phyloP scores from a whole-genome alignment of 1,139 yeast species.

The Meyerozyma sp. region DNA sequence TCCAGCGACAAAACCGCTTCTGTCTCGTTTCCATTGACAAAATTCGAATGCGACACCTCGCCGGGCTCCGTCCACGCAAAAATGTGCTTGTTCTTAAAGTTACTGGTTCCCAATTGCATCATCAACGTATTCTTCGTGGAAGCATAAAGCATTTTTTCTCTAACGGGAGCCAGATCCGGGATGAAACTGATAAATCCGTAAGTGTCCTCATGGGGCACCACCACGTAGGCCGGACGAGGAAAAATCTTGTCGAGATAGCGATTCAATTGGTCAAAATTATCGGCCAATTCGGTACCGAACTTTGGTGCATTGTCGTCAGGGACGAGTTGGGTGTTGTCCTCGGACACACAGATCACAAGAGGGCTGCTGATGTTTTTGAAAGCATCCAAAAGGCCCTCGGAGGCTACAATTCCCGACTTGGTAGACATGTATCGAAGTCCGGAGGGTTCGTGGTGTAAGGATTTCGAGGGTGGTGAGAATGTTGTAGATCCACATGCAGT shows the following conservation, averaged over 20 bases:
- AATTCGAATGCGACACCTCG: conserved; percentile 54
- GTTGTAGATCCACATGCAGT: neutral
- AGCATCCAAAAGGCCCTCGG: conserved; percentile 33
- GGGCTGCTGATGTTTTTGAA: conserved; percentile 20
- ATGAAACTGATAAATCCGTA: conserved; percentile 72
- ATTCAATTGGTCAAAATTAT: conserved; percentile 33
- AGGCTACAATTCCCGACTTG: conserved; percentile 64
- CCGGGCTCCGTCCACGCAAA: conserved; percentile 52
- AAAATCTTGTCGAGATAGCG: conserved; percentile 28
- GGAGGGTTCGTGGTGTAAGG: neutral
- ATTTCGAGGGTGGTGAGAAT: neutral
- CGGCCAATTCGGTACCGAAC: conserved; percentile 18
- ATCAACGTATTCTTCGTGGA: conserved; percentile 76
- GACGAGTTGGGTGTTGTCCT: conserved; percentile 43
- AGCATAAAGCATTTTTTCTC: conserved; percentile 90
- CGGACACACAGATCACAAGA: conserved; percentile 35
- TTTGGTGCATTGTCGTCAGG: conserved; percentile 32
- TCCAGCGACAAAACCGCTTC: conserved; percentile 52
- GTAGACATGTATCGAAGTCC: conserved; percentile 45
- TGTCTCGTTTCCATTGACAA: conserved; percentile 29
- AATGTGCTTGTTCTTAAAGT: conserved; percentile 46
- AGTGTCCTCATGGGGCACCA: conserved; percentile 32
- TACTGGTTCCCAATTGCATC: conserved; percentile 64
- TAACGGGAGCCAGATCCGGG: conserved; percentile 80
- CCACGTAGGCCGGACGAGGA: conserved; percentile 56